Evolutionary conservation across 2,329 filamentous ascomycete genomes (phyloP), one percentile per base, ranked within the genome.

Genomic region (Diatrype stigma): DNA sequence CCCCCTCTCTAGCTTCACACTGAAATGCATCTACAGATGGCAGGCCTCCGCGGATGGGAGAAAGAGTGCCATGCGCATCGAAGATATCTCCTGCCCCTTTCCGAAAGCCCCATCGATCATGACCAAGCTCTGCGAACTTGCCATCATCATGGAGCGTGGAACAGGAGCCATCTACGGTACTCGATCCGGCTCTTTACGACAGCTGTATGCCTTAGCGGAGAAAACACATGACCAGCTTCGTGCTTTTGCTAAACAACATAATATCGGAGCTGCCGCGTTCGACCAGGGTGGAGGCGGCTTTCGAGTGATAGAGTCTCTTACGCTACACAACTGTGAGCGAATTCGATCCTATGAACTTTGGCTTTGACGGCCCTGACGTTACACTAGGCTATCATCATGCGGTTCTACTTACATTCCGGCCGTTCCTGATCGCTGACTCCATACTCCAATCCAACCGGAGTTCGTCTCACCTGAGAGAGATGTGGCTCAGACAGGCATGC

Each of bases 401-500:
- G 2, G 55, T 64, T 28, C 47, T 64, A 14, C 51, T 64, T 23
- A 59, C 51, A 1, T 64, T 60, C 37, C 38, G 61, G 4, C 61
- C 61, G 14, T 64, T 64, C 35, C 51, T 64, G 19, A 56, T 64
- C 7, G 61, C 60, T 6, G 56, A 60, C 45, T 58, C 51, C 17
- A 56, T 60, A 6, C 38, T 62, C 19, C 45, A 50, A 4, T 51
- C 55, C n/a, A 51, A 44, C 40, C 35, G 46, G 2, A 47, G 48
- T 10, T 45, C 32, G 32, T 42, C 19, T 16, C 17, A 50, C n/a
- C 49, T 17, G 35, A 45, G n/a, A 42, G 53, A 54, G 4, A 65
- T 66, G 52, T 66, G 63, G 64, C 56, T 66, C 8, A 52, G 64
- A 40, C 62, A 63, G 26, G 64, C 64, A 1, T 66, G 63, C 42